Percentiles rank a stretch among this genome's conserved stretches.
These are phyloP conservation scores for Dendryphion nanum DNA, from an alignment of 2,329 filamentous ascomycete genomes.

Conservation along the genomic window DNA sequence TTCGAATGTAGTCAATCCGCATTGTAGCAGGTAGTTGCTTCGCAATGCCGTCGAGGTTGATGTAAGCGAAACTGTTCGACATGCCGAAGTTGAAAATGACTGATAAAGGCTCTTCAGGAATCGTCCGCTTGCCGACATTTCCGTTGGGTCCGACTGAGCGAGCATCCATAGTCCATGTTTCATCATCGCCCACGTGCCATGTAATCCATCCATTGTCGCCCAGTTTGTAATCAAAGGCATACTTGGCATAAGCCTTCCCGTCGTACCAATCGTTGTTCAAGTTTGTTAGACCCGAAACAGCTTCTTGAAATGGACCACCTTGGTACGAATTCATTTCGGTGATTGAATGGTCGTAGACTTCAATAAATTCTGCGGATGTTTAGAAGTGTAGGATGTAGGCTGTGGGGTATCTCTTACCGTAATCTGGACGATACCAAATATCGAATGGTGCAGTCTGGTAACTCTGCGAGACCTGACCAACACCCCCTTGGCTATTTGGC, in stretches of 20 bases:
- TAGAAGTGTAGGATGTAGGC: not conserved
- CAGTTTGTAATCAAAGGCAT: constrained; percentile 55
- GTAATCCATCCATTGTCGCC: constrained; percentile 60
- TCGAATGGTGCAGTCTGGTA: constrained; percentile 70
- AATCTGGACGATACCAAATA: constrained; percentile 65
- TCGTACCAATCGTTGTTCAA: constrained; percentile 61
- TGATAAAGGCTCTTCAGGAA: constrained; percentile 67
- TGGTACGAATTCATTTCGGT: constrained; percentile 55
- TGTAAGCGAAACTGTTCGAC: constrained; percentile 62
- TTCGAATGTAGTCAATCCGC: constrained; percentile 68
- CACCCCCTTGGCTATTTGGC: constrained; percentile 48
- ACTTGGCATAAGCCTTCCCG: constrained; percentile 54
- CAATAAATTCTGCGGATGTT: constrained; percentile 54
- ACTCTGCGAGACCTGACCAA: constrained; percentile 65
- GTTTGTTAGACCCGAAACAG: constrained; percentile 53
- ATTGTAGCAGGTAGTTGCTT: constrained; percentile 62
- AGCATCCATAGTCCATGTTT: constrained; percentile 63
- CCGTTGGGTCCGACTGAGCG: constrained; percentile 65
- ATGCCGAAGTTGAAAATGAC: constrained; percentile 70
- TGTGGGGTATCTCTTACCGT: constrained; percentile 27
- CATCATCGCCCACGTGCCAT: constrained; percentile 67
- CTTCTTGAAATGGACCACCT: constrained; percentile 57
- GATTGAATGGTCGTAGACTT: constrained; percentile 60
- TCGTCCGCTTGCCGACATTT: constrained; percentile 64
- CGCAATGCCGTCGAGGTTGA: constrained; percentile 58